These are phyloP conservation scores for Escovopsis sp. DNA, from an alignment of 2,329 filamentous ascomycete genomes.

Conservation along the genomic window DNA sequence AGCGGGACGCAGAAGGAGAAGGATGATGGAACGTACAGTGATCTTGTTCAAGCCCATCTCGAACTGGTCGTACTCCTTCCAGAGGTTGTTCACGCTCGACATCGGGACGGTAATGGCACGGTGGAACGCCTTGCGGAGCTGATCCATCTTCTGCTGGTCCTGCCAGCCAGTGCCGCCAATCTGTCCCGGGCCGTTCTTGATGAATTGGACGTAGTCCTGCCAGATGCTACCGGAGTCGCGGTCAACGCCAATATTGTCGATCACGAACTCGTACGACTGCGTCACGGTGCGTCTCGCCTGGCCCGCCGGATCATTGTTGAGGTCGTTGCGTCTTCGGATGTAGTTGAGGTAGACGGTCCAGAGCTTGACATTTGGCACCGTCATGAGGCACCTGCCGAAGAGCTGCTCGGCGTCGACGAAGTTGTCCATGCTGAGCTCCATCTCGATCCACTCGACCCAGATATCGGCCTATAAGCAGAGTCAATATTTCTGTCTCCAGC, in stretches of 20 bases:
- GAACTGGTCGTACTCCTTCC: constrained; percentile 97
- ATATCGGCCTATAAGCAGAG: constrained; percentile 56
- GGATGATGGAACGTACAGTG: constrained; percentile 41
- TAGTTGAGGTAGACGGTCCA: constrained; percentile 95
- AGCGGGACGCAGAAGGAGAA: too few relatives aligned
- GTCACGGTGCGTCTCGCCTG: constrained; percentile 65
- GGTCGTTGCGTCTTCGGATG: constrained; percentile 77
- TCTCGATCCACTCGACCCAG: constrained; percentile 76
- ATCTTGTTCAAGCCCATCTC: constrained; percentile 89
- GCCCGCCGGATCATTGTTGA: constrained; percentile 61
- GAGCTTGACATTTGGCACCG: constrained; percentile 67
- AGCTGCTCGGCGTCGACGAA: constrained; percentile 67
- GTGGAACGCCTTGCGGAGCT: constrained; percentile 82
- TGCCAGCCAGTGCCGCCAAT: constrained; percentile 84
- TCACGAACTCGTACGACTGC: constrained; percentile 82
- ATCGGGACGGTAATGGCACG: constrained; percentile 79
- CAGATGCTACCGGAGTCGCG: constrained; percentile 80
- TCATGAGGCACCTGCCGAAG: constrained; percentile 65
- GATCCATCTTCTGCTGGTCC: constrained; percentile 95
- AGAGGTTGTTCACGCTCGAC: constrained; percentile 64
- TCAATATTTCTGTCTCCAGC: not conserved
- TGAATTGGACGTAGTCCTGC: constrained; percentile 89
- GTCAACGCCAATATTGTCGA: constrained; percentile 80
- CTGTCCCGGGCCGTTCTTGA: constrained; percentile 73
- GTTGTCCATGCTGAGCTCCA: constrained; percentile 80